phyloP scores from a whole-genome alignment of 352 stramenopile genomes.

The Pythium dissimile region DNA sequence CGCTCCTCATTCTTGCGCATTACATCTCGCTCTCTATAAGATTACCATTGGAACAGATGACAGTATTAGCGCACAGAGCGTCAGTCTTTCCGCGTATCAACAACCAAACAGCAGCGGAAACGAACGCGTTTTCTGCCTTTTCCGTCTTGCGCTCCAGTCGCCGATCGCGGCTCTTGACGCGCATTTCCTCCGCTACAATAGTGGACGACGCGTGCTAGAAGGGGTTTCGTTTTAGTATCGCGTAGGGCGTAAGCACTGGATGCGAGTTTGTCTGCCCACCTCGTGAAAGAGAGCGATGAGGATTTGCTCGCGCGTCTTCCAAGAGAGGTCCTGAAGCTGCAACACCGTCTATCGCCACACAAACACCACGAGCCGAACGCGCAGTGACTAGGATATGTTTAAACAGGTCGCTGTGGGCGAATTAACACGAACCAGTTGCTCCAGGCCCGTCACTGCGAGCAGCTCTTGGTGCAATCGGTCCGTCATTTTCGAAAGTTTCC shows the following conservation, averaged over 20 bases:
- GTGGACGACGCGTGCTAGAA: constrained; percentile 43
- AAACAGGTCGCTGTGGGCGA: neutral
- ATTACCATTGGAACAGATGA: too few relatives aligned
- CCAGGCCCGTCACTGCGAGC: constrained; percentile 4
- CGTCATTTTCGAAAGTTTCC: constrained; percentile 1
- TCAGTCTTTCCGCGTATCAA: neutral
- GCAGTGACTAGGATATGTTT: neutral
- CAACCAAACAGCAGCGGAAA: neutral
- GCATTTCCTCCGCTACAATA: constrained; percentile 32
- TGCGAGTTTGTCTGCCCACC: constrained; percentile 16
- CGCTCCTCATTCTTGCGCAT: constrained; percentile 53
- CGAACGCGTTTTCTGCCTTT: constrained; percentile 36
- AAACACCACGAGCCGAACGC: neutral
- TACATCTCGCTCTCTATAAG: constrained; percentile 32
- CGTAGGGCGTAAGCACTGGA: neutral
- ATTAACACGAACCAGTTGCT: constrained; percentile 3
- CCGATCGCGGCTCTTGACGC: constrained; percentile 26
- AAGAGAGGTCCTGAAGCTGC: constrained; percentile 46
- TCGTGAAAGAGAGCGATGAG: constrained; percentile 49
- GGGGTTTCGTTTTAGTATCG: neutral
- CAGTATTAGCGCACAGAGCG: too few relatives aligned
- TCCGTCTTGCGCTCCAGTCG: constrained; percentile 51
- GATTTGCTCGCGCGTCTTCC: constrained; percentile 43
- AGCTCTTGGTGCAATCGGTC: constrained; percentile 12
- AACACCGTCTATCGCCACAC: constrained; percentile 22